Conservation (phyloP, 768 basidiomycete genomes). For the Clitopilus hobsonii region DNA sequence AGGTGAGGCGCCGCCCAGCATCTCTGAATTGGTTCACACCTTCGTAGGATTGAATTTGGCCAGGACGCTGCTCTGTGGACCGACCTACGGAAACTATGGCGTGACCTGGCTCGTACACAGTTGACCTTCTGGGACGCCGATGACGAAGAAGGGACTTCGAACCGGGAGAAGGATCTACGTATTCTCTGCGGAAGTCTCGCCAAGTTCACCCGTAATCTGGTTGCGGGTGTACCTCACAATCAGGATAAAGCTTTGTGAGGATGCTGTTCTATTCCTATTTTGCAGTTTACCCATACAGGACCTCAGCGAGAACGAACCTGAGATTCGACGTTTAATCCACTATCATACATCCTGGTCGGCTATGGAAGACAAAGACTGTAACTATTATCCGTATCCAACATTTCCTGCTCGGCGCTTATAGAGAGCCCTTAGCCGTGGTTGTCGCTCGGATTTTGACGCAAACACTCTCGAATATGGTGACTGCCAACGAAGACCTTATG, state of each 20-base stretch:
- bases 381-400: too few relatives aligned
- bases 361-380: slow-evolving; percentile 58
- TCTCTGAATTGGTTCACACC: not conserved
- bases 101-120: slow-evolving; percentile 39
- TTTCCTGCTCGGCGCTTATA: too few relatives aligned
- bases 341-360: slow-evolving; percentile 75
- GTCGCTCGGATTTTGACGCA: slow-evolving; percentile 69
- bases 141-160: slow-evolving; percentile 33
- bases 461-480: slow-evolving; percentile 79
- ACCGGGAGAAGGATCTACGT: slow-evolving; percentile 25
- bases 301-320: slow-evolving; percentile 63
- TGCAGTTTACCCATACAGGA: slow-evolving; percentile 2
- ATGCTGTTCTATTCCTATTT: not conserved
- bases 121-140: slow-evolving; percentile 49
- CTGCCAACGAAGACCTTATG: slow-evolving; percentile 58
- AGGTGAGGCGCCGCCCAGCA: slow-evolving; percentile 24
- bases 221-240: slow-evolving; percentile 70
- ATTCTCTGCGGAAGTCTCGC: slow-evolving; percentile 49
- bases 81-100: slow-evolving; percentile 54
- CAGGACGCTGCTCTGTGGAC: slow-evolving; percentile 39
- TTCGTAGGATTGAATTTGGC: not conserved
- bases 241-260: slow-evolving; percentile 72
- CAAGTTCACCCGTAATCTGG: slow-evolving; percentile 80
- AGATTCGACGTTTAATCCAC: slow-evolving; percentile 62
- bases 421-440: slow-evolving; percentile 43